Evolutionary conservation across 2,329 filamentous ascomycete genomes (phyloP), one percentile per base, ranked within the genome.

Genomic region (Fusarium ambrosium): DNA sequence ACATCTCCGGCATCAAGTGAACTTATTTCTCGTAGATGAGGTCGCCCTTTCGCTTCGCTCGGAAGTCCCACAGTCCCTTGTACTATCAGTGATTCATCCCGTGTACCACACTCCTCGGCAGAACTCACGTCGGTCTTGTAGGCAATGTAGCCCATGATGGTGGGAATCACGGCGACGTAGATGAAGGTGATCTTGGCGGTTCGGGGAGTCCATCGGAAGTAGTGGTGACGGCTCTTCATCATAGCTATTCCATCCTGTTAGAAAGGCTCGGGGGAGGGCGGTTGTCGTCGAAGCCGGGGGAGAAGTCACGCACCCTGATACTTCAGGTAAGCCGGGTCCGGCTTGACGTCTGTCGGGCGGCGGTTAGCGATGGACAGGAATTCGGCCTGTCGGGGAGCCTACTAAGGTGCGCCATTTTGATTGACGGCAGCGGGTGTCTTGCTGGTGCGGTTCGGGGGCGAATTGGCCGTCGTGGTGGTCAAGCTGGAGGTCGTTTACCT

Each of bases 191-290:
- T 84, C 86, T 90, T 91, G 34, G 94, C 95, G 55, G 95, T 97
- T 80, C 93, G 89, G 62, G 91, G 90, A 39, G 93, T 98, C 94
- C 95, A 98, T 84, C 95, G 91, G 90, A 98, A 99, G 90, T 94
- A 98, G 86, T 95, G 95, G 90, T 95, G 93, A 77, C 97, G 93
- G 87, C 94, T 95, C 80, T 90, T 87, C 80, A 89, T 91, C 91
- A 98, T 94, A 83, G 93, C 95, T 98, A 80, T 78, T 69, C 39
- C 64, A 68, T 55, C 29, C 61, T 53, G 78, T 81, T 79, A 82
- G 78, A 59, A 18, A 18, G 14, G 32, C 39, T 68, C 69, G 59
- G 41, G 22, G 22, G 60, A 62, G 29, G 39, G 45, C 64, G n/a
- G 36, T 43, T 53, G 67, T 76, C 59, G 70, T 72, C 65, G 72